Evolutionary conservation across 768 basidiomycete genomes (phyloP).

Genomic region (Serendipita sp.): DNA sequence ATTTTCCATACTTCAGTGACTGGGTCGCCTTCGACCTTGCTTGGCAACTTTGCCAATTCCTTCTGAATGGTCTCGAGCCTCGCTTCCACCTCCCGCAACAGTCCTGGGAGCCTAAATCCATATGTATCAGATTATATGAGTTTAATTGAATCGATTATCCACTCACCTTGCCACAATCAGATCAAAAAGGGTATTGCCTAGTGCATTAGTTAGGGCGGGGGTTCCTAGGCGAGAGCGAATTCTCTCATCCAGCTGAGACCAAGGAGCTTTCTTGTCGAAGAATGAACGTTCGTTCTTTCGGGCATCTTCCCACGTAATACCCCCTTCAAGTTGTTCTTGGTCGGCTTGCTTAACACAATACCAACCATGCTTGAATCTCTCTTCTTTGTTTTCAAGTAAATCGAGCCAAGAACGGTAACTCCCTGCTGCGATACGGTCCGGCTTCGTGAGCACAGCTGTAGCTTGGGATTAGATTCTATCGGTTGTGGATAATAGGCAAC

Average conservation of each 20-base stretch:
- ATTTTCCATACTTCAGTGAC: constrained; percentile 37
- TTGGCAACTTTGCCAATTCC: constrained; percentile 25
- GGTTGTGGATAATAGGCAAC: constrained; percentile 11
- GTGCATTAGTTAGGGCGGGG: constrained; percentile 29
- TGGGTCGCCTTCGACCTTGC: constrained; percentile 38
- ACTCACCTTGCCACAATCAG: constrained; percentile 25
- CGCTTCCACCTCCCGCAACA: constrained; percentile 39
- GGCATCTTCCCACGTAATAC: constrained; percentile 45
- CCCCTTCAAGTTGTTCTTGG: constrained; percentile 32
- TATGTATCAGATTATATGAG: background rate
- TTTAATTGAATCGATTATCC: background rate
- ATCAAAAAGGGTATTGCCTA: constrained; percentile 47
- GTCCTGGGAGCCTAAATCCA: constrained; percentile 39
- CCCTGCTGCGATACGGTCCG: constrained; percentile 44
- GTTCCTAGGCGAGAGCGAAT: constrained; percentile 1
- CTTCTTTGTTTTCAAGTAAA: constrained; percentile 7
- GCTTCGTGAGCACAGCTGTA: constrained; percentile 58
- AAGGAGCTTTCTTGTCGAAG: constrained; percentile 23
- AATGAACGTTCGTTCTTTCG: constrained; percentile 39
- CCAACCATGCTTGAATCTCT: constrained; percentile 37
- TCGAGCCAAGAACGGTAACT: constrained; percentile 41
- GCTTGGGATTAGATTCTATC: background rate
- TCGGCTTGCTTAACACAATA: constrained; percentile 41
- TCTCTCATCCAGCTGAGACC: constrained; percentile 3
- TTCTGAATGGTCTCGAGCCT: constrained; percentile 27